phyloP scores from a whole-genome alignment of 345 rosid species.

The Brassica juncea region DNA sequence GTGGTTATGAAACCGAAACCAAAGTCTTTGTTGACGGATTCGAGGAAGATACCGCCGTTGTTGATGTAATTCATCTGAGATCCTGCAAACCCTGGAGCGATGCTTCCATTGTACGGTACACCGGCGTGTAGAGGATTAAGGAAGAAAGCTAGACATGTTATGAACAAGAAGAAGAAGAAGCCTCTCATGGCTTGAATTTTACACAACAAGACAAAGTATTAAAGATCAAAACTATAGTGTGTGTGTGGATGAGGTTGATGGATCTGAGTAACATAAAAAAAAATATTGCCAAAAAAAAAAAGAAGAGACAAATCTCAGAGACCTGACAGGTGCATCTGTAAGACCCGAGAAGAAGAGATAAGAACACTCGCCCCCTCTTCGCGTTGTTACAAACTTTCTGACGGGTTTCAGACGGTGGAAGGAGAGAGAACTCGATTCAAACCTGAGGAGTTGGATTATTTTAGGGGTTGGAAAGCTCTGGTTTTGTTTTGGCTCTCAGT shows the following conservation, averaged over 20 bases:
- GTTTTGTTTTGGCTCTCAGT: background rate
- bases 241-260: constrained; percentile 28
- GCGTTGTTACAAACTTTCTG: too few relatives aligned
- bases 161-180: constrained; percentile 19
- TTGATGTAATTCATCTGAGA: constrained; percentile 76
- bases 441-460: background rate
- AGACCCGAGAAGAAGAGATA: background rate
- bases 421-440: too few relatives aligned
- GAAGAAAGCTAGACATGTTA: constrained; percentile 31
- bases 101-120: constrained; percentile 37
- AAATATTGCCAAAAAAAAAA: constrained; percentile 10
- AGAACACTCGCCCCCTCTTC: background rate
- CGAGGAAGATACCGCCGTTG: constrained; percentile 61
- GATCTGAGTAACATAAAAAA: constrained; percentile 21
- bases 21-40: constrained; percentile 60
- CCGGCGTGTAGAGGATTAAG: constrained; percentile 48
- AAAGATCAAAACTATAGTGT: constrained; percentile 19
- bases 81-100: constrained; percentile 56
- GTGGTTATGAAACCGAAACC: constrained; percentile 62
- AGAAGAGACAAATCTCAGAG: constrained; percentile 33
- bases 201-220: background rate
- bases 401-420: too few relatives aligned
- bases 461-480: background rate
- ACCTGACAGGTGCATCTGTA: background rate
- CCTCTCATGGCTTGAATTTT: constrained; percentile 45